Percentiles rank a stretch among this genome's conserved stretches.
Conservation (phyloP, 2,329 filamentous ascomycete species). For the Neoarthrinium moseri region DNA sequence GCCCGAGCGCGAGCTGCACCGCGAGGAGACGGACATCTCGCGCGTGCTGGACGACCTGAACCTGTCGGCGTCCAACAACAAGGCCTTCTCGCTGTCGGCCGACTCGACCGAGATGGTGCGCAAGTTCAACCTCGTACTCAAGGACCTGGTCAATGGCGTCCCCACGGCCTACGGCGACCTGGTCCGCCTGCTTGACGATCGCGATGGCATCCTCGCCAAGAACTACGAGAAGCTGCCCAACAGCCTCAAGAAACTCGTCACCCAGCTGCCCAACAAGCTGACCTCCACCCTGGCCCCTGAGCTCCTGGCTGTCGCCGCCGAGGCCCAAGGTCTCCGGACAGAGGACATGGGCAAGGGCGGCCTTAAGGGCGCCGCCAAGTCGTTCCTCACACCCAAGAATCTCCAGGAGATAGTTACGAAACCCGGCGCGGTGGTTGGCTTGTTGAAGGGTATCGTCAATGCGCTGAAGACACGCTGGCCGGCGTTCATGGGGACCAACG, state of each 20-base stretch:
- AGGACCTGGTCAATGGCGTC: constrained; percentile 87
- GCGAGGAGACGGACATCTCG: constrained; percentile 70
- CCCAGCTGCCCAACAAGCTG: constrained; percentile 78
- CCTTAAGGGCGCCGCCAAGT: constrained; percentile 59
- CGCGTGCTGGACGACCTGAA: constrained; percentile 82
- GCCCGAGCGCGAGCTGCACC: constrained; percentile 40
- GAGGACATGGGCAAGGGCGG: constrained; percentile 46
- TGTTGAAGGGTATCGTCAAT: constrained; percentile 88
- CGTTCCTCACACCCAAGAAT: constrained; percentile 67
- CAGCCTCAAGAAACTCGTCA: constrained; percentile 83
- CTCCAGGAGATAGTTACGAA: constrained; percentile 80
- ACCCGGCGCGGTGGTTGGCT: constrained; percentile 78
- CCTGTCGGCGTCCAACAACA: constrained; percentile 79
- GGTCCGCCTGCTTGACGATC: constrained; percentile 59
- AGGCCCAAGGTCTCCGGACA: constrained; percentile 65
- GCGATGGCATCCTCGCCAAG: constrained; percentile 57
- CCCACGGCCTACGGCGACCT: constrained; percentile 93
- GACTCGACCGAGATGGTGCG: constrained; percentile 80
- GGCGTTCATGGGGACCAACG: constrained; percentile 85
- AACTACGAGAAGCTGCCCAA: constrained; percentile 69
- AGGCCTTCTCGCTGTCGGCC: constrained; percentile 77
- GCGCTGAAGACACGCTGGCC: constrained; percentile 87
- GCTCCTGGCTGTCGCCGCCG: constrained; percentile 74
- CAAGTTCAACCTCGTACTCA: constrained; percentile 86
- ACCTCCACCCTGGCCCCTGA: constrained; percentile 76